A percentile compares a stretch with the other conserved stretches of the same genome.
Conservation (phyloP, 148 eudicot genomes). For the Hydrangea macrophylla region DNA sequence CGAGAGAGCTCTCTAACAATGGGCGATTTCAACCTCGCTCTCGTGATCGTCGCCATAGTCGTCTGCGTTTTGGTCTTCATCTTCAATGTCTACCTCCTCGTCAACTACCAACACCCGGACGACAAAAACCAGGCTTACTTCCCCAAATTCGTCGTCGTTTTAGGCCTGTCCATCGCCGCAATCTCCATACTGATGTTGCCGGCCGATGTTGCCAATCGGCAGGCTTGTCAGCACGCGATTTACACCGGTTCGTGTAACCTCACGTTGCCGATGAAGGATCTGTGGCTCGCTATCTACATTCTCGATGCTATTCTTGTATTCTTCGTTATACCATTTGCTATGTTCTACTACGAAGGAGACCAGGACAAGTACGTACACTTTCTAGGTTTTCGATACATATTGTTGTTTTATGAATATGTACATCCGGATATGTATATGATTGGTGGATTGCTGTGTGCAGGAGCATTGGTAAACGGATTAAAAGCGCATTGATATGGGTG, state of each 20-base stretch:
- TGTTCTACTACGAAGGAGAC: slow-evolving; percentile 96
- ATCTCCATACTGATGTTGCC: slow-evolving; percentile 95
- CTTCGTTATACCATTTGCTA: slow-evolving; percentile 90
- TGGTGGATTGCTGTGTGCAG: slow-evolving; percentile 34
- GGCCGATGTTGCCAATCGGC: slow-evolving; percentile 93
- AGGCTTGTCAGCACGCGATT: slow-evolving; percentile 88
- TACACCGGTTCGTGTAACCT: slow-evolving; percentile 90
- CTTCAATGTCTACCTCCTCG: slow-evolving; percentile 81
- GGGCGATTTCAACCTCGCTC: slow-evolving; percentile 98
- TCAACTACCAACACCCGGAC: slow-evolving; percentile 95
- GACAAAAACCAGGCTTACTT: slow-evolving; percentile 91
- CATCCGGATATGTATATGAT: not conserved
- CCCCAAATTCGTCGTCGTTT: slow-evolving; percentile 94
- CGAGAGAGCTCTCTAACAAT: slow-evolving; percentile 26
- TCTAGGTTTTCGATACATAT: slow-evolving; percentile 1
- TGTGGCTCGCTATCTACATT: slow-evolving; percentile 87
- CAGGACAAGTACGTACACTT: slow-evolving; percentile 71
- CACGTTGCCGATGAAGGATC: slow-evolving; percentile 91
- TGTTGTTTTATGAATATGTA: not conserved
- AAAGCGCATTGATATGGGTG: slow-evolving; percentile 81
- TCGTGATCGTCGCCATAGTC: slow-evolving; percentile 81
- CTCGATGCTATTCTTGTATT: slow-evolving; percentile 81
- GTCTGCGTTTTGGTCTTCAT: slow-evolving; percentile 72
- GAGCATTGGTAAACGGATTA: slow-evolving; percentile 68
- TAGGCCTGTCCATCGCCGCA: slow-evolving; percentile 84